phyloP scores from a whole-genome alignment of 2,329 filamentous ascomycete genomes.

The Fusarium piperis region DNA sequence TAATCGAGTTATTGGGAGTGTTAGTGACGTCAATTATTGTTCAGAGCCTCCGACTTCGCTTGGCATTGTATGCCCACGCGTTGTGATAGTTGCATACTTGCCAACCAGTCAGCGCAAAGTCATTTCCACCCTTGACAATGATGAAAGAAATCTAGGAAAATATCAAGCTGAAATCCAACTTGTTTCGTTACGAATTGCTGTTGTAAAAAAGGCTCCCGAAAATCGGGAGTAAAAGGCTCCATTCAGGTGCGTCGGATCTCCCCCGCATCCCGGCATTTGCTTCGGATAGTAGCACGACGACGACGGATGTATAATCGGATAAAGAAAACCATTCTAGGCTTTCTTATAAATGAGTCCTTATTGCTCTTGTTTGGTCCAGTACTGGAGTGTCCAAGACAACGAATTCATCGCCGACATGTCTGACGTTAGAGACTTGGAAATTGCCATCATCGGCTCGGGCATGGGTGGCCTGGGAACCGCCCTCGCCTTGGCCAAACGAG shows the following conservation, averaged over 20 bases:
- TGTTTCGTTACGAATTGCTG: neutral
- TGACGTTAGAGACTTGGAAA: constrained; percentile 29
- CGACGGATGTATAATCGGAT: constrained; percentile 15
- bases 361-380: neutral
- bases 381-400: too few relatives aligned
- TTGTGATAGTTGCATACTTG: neutral
- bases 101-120: neutral
- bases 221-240: neutral
- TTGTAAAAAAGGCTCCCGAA: neutral
- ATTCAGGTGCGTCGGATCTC: constrained; percentile 20
- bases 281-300: constrained; percentile 16
- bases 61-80: neutral
- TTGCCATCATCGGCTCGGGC: constrained; percentile 45
- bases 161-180: neutral
- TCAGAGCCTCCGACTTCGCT: neutral
- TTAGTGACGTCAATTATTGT: neutral
- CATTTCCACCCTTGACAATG: neutral
- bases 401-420: constrained; percentile 17
- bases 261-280: constrained; percentile 35
- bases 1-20: neutral
- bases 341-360: neutral
- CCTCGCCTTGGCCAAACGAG: constrained; percentile 47
- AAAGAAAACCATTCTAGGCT: constrained; percentile 22
- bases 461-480: constrained; percentile 54
- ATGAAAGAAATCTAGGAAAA: neutral